Base-by-base conservation (phyloP, 352 stramenopile species). In the Hyaloperonospora brassicae region DNA sequence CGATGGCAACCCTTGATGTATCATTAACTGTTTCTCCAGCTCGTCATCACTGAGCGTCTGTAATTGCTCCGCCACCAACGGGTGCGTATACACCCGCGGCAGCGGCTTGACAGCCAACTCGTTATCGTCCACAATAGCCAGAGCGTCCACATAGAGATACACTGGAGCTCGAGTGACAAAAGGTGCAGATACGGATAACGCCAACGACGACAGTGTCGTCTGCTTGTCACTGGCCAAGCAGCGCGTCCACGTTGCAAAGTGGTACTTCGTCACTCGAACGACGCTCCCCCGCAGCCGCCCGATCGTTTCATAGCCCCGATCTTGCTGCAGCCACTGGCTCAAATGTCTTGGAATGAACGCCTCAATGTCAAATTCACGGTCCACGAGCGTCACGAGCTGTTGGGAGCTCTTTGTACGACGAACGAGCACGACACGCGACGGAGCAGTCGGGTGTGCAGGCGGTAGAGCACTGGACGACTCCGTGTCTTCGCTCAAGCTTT, bases 181-280 rank as follows among this genome's bases (percentile, higher is more conserved):
- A 9, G 54, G 48, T 22, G 36, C 27, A 2, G 68, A 55, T 12
- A 54, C 47, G 10, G 50, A 70, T 27, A 71, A 47, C 2, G 70
- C n/a, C n/a, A n/a, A 73, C n/a, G 43, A 52, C 13, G 48, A 25
- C 7, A 40, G 41, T 12, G 8, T 61, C 5, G 47, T n/a, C 11
- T 57, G 30, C 23, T 69, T 57, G 27, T 31, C 27, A 13, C 27
- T 55, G 0, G 48, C 51, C 23, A 67, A 25, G 34, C 71, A 87
- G 43, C 61, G 66, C 48, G 52, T 43, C 2, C 69, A 55, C 5
- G 72, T 85, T 30, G 72, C 61, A 53, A 83, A 89, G 23, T 78
- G 65, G 55, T 87, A 89, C 57, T 79, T 76, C 24, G 69, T 70
- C 23, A 89, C 53, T 30, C 74, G 61, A 6, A 89, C 45, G 17